Percentiles rank a stretch among this genome's conserved stretches.
Conservation (phyloP, 1,284 basidiomycete species). For the Tilletia horrida region DNA sequence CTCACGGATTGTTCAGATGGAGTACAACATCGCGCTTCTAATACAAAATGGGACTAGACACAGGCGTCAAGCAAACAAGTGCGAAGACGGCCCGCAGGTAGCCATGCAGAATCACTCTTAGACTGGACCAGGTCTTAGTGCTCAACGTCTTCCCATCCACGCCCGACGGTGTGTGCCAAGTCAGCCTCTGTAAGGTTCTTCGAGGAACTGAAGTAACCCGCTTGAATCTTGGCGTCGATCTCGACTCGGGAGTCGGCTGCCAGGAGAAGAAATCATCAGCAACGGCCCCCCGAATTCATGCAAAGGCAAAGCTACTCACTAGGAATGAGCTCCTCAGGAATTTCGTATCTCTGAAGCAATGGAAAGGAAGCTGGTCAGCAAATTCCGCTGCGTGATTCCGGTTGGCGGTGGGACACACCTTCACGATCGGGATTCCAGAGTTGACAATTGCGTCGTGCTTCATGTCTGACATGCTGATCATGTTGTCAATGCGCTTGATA, state of each 20-base stretch:
- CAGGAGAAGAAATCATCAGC: background rate
- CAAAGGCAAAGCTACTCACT: background rate
- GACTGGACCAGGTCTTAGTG: conserved; percentile 19
- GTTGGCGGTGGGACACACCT: too few relatives aligned
- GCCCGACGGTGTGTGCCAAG: conserved; percentile 64
- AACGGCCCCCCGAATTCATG: background rate
- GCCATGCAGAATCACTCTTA: too few relatives aligned
- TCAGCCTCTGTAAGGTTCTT: conserved; percentile 39
- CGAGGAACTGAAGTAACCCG: conserved; percentile 37
- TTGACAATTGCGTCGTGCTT: conserved; percentile 81
- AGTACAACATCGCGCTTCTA: too few relatives aligned
- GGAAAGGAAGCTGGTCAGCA: background rate
- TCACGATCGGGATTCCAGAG: conserved; percentile 77
- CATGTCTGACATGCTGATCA: conserved; percentile 92
- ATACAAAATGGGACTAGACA: too few relatives aligned
- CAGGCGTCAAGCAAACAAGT: too few relatives aligned
- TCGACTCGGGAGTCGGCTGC: conserved; percentile 18
- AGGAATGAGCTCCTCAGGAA: conserved; percentile 45
- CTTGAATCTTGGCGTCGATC: conserved; percentile 61
- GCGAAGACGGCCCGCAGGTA: too few relatives aligned
- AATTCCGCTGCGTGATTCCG: too few relatives aligned
- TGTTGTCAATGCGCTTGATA: conserved; percentile 66
- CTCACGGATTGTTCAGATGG: too few relatives aligned
- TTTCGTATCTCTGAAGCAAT: conserved; percentile 44
- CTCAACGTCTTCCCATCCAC: conserved; percentile 70